phyloP scores from a whole-genome alignment of 192 early-diverging fungal species.

The Linnemannia hyalina region DNA sequence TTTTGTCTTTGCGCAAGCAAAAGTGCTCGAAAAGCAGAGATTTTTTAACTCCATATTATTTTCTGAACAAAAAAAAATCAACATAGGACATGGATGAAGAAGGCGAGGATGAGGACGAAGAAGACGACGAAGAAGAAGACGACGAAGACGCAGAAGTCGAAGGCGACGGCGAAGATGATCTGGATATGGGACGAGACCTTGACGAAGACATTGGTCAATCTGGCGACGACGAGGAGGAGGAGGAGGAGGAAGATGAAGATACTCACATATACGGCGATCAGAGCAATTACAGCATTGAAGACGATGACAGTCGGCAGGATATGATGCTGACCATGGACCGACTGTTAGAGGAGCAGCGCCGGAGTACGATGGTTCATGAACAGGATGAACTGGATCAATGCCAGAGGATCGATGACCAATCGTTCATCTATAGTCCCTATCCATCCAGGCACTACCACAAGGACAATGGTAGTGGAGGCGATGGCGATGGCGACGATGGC shows the following conservation, averaged over 20 bases:
- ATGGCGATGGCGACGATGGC: neutral
- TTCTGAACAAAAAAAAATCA: too few relatives aligned
- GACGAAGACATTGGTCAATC: slow-evolving; percentile 21
- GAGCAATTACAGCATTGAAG: neutral
- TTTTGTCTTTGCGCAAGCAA: too few relatives aligned
- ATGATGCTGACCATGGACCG: neutral
- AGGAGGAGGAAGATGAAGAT: slow-evolving; percentile 21
- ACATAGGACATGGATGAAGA: slow-evolving; percentile 15
- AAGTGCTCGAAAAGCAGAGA: neutral
- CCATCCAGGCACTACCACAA: neutral
- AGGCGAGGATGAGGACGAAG: slow-evolving; percentile 25
- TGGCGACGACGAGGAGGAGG: slow-evolving; percentile 13
- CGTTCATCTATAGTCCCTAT: neutral
- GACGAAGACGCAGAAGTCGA: slow-evolving; percentile 16
- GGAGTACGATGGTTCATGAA: neutral
- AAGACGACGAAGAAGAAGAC: slow-evolving; percentile 11
- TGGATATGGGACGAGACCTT: slow-evolving; percentile 24
- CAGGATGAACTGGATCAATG: neutral
- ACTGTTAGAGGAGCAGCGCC: neutral
- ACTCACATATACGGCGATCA: neutral
- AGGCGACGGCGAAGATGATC: slow-evolving; percentile 15
- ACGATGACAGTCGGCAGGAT: neutral
- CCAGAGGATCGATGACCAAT: neutral
- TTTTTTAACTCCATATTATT: neutral
- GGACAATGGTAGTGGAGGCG: neutral